These are phyloP conservation scores for Alternaria triticimaculans DNA, from an alignment of 2,329 filamentous ascomycete species.

Conservation along the genomic window DNA sequence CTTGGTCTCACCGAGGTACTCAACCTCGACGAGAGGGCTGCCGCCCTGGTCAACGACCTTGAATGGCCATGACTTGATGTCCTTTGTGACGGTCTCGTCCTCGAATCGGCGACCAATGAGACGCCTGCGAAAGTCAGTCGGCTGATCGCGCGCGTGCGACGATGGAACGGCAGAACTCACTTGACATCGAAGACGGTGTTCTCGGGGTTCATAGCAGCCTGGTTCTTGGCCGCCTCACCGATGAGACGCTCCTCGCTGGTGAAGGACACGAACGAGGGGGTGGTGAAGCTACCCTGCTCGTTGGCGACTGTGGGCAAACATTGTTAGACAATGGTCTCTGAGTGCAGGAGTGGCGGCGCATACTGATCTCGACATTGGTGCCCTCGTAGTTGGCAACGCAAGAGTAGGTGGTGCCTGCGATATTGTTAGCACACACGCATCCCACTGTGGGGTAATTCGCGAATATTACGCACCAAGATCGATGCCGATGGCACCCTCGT, in stretches of 20 bases:
- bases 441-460: constrained; percentile 37
- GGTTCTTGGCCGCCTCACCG: constrained; percentile 99
- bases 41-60: constrained; percentile 91
- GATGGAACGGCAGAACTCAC: constrained; percentile 62
- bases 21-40: constrained; percentile 90
- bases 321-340: constrained; percentile 25
- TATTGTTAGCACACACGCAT: constrained; percentile 39
- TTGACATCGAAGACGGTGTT: constrained; percentile 99
- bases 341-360: constrained; percentile 44
- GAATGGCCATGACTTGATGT: constrained; percentile 99
- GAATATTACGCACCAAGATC: constrained; percentile 77
- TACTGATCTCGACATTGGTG: constrained; percentile 98
- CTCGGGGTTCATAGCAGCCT: constrained; percentile 97
- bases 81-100: constrained; percentile 97
- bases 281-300: constrained; percentile 99
- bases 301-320: constrained; percentile 74
- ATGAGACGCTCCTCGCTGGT: constrained; percentile 98
- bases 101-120: constrained; percentile 96
- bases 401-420: constrained; percentile 95
- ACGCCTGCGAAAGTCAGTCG: constrained; percentile 68
- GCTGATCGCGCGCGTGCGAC: neutral
- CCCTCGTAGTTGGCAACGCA: constrained; percentile 99
- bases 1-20: constrained; percentile 95
- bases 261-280: constrained; percentile 98
- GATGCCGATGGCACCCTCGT: constrained; percentile 99